Conservation (phyloP, 192 early-diverging fungal genomes). For the Rhizophagus prolifer region DNA sequence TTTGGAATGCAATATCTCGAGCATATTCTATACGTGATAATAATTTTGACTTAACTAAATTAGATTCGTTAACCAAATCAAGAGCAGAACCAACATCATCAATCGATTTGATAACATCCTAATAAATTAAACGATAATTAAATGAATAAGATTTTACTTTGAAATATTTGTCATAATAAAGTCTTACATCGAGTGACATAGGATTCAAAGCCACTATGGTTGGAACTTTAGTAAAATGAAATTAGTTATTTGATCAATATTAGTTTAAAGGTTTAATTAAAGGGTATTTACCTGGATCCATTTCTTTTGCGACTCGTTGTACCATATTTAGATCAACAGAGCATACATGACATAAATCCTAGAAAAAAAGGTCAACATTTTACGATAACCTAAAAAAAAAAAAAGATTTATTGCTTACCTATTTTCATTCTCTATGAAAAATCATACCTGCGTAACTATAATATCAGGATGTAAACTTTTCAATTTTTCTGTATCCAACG, state of each 20-base stretch:
- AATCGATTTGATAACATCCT: slow-evolving; percentile 49
- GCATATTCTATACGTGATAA: slow-evolving; percentile 41
- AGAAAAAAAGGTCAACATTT: slow-evolving; percentile 1
- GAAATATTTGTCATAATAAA: neutral
- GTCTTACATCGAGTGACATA: slow-evolving; percentile 32
- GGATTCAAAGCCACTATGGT: slow-evolving; percentile 42
- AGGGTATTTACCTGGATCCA: slow-evolving; percentile 39
- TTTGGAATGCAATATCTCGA: slow-evolving; percentile 24
- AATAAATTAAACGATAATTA: neutral
- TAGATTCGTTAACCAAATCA: slow-evolving; percentile 35
- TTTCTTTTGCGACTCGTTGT: slow-evolving; percentile 45
- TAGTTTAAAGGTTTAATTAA: neutral
- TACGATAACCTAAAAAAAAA: neutral
- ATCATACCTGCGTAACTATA: slow-evolving; percentile 49
- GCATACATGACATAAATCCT: slow-evolving; percentile 56
- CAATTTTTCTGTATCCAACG: slow-evolving; percentile 43
- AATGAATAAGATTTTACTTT: neutral
- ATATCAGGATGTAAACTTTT: slow-evolving; percentile 45
- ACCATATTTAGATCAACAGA: slow-evolving; percentile 54
- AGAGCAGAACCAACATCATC: slow-evolving; percentile 44
- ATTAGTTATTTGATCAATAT: neutral
- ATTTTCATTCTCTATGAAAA: neutral
- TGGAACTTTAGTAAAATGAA: slow-evolving; percentile 4
- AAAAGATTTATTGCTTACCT: neutral
- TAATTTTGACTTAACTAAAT: slow-evolving; percentile 30